A percentile compares a stretch with the other conserved stretches of the same genome.
Conservation (phyloP, 164 flowering plant genomes). For the Magnolia kwangsiensis region DNA sequence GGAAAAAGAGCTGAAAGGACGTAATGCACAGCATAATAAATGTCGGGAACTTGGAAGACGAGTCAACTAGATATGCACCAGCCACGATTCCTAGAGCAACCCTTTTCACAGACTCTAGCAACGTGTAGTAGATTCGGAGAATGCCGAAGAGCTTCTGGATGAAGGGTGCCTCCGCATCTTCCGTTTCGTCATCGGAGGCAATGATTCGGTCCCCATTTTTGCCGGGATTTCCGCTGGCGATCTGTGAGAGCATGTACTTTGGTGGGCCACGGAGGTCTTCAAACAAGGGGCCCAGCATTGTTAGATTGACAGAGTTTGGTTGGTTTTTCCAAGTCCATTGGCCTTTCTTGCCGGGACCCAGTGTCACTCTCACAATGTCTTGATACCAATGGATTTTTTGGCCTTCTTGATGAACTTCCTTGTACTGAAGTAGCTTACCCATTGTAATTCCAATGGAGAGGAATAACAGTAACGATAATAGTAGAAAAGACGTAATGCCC, state of each 20-base stretch:
- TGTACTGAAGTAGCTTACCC: constrained; percentile 87
- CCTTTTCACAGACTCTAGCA: constrained; percentile 61
- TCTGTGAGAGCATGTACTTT: constrained; percentile 90
- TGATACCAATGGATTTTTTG: constrained; percentile 75
- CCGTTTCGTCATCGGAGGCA: constrained; percentile 93
- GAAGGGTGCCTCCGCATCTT: constrained; percentile 94
- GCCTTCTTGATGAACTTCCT: constrained; percentile 89
- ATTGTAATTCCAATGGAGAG: constrained; percentile 81
- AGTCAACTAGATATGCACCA: constrained; percentile 41
- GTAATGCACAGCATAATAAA: constrained; percentile 52
- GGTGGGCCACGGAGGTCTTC: constrained; percentile 96
- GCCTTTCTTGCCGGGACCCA: constrained; percentile 97
- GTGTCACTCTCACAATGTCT: constrained; percentile 63
- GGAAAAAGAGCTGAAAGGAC: constrained; percentile 83
- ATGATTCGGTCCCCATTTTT: constrained; percentile 55
- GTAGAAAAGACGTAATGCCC: constrained; percentile 33
- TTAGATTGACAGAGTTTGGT: constrained; percentile 38
- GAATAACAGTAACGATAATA: constrained; percentile 59
- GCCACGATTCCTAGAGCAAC: constrained; percentile 61
- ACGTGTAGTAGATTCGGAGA: constrained; percentile 80
- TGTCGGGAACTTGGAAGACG: constrained; percentile 51
- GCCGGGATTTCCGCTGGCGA: constrained; percentile 38
- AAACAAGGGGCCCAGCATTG: constrained; percentile 71
- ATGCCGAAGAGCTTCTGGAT: constrained; percentile 87
- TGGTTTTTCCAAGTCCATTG: constrained; percentile 94